A percentile compares a stretch with the other conserved stretches of the same genome.
Conservation (phyloP, 2,329 filamentous ascomycete species). For the Monosporascus sp. region DNA sequence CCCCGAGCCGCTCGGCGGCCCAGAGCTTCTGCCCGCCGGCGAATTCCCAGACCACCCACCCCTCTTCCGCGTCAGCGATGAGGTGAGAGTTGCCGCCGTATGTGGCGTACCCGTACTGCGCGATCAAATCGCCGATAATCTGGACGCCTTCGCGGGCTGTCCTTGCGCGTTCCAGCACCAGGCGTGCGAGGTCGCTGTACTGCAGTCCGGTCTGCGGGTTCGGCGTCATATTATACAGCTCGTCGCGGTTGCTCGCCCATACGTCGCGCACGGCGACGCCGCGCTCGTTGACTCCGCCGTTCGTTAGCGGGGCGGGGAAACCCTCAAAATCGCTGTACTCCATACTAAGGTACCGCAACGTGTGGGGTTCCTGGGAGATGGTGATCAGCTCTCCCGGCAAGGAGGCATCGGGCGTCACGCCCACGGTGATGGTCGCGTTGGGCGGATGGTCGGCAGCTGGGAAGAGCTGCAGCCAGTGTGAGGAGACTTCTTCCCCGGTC, state of each 20-base stretch:
- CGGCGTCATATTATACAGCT: conserved; percentile 34
- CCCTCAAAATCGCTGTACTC: conserved; percentile 33
- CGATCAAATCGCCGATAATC: conserved; percentile 33
- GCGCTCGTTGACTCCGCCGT: conserved; percentile 37
- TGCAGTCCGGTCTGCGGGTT: conserved; percentile 34
- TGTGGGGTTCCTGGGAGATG: conserved; percentile 21
- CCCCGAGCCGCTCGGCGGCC: conserved; percentile 19
- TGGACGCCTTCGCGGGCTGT: conserved; percentile 36
- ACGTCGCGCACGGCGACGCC: conserved; percentile 36
- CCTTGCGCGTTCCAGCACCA: conserved; percentile 33
- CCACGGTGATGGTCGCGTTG: conserved; percentile 36
- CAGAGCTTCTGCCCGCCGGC: conserved; percentile 20
- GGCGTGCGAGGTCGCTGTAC: conserved; percentile 34
- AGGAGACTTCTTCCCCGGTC: conserved; percentile 41
- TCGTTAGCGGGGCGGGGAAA: conserved; percentile 36
- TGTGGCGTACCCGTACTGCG: conserved; percentile 33
- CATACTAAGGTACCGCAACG: conserved; percentile 23
- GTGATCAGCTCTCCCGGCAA: conserved; percentile 24
- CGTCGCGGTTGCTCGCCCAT: conserved; percentile 33
- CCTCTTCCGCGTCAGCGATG: conserved; percentile 29
- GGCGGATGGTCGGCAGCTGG: conserved; percentile 32
- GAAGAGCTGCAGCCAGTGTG: conserved; percentile 41
- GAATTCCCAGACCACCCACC: conserved; percentile 25
- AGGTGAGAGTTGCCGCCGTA: conserved; percentile 39
- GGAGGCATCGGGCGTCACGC: conserved; percentile 33